Percentiles rank a stretch among this genome's conserved stretches.
These are phyloP conservation scores for Emmonsiellopsis sp. DNA, from an alignment of 2,329 filamentous ascomycete species.

Conservation along the genomic window DNA sequence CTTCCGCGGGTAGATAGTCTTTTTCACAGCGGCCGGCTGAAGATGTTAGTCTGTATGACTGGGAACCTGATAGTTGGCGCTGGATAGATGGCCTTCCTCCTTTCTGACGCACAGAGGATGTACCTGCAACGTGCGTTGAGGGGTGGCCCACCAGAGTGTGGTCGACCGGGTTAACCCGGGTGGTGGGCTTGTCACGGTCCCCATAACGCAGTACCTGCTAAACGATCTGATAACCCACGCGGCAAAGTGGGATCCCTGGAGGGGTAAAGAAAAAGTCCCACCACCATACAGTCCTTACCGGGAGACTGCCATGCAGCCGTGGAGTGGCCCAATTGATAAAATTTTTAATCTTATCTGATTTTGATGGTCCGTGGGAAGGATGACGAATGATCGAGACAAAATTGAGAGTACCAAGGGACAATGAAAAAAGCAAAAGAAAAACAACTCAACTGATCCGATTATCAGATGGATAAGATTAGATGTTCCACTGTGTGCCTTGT, in stretches of 20 bases:
- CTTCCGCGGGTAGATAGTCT: too few species aligned
- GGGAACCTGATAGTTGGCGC: too few species aligned
- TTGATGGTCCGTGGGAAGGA: not conserved
- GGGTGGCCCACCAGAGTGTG: too few species aligned
- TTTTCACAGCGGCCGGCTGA: too few species aligned
- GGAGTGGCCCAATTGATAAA: not conserved
- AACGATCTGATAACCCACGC: not conserved
- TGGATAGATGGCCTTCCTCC: too few species aligned
- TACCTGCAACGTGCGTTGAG: too few species aligned
- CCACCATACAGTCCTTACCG: not conserved
- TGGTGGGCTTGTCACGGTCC: not conserved
- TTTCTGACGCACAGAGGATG: too few species aligned
- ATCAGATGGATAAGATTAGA: not conserved
- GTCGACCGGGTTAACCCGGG: too few species aligned
- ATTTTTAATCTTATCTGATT: not conserved
- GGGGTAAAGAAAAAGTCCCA: not conserved
- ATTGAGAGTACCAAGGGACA: too few species aligned
- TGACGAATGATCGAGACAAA: too few species aligned
- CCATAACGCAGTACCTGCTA: not conserved
- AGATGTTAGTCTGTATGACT: too few species aligned
- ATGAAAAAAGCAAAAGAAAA: not conserved
- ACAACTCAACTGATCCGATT: not conserved
- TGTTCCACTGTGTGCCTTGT: not conserved
- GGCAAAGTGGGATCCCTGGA: not conserved
- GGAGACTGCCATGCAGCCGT: not conserved